A percentile compares a stretch with the other conserved stretches of the same genome.
These are phyloP conservation scores for Physcomitrellopsis africana DNA, from an alignment of 225 moss, liverwort and hornwort genomes.

Conservation along the genomic window DNA sequence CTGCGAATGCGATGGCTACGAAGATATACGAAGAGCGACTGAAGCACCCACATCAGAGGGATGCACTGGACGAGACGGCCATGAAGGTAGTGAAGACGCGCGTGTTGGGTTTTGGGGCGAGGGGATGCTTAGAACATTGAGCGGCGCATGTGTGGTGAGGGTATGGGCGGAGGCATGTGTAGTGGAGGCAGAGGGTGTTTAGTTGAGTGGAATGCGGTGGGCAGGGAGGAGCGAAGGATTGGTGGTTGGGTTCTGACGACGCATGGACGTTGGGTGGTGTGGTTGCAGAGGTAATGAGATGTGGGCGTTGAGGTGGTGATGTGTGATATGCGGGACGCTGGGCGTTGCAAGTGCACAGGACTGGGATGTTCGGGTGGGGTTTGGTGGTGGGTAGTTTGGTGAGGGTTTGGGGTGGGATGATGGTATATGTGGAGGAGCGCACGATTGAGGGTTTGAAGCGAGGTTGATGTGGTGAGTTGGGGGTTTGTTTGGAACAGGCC, in stretches of 20 bases:
- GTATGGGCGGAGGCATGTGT: too few relatives aligned
- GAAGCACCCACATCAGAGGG: slow-evolving; percentile 93
- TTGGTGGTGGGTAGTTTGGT: background rate
- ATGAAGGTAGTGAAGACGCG: slow-evolving; percentile 76
- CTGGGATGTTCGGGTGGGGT: background rate
- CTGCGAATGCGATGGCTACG: slow-evolving; percentile 98
- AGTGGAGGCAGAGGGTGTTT: too few relatives aligned
- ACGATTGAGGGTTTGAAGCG: too few relatives aligned
- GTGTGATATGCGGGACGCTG: background rate
- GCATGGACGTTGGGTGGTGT: slow-evolving; percentile 33
- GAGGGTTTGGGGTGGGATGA: background rate
- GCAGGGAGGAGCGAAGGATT: background rate
- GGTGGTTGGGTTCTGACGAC: slow-evolving; percentile 30
- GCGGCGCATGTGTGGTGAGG: too few relatives aligned
- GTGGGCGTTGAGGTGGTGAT: slow-evolving; percentile 10
- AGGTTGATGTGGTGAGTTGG: slow-evolving; percentile 16
- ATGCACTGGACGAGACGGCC: slow-evolving; percentile 89
- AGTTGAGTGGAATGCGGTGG: too few relatives aligned
- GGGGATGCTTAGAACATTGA: too few relatives aligned
- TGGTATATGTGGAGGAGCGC: too few relatives aligned
- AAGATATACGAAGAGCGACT: slow-evolving; percentile 99
- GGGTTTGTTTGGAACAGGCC: slow-evolving; percentile 65
- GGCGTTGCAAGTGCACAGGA: slow-evolving; percentile 5
- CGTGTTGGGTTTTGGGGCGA: background rate
- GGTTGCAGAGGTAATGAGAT: slow-evolving; percentile 51